These are phyloP conservation scores for Straminergon stramineum DNA, from an alignment of 225 moss, liverwort and hornwort genomes.

Conservation along the genomic window DNA sequence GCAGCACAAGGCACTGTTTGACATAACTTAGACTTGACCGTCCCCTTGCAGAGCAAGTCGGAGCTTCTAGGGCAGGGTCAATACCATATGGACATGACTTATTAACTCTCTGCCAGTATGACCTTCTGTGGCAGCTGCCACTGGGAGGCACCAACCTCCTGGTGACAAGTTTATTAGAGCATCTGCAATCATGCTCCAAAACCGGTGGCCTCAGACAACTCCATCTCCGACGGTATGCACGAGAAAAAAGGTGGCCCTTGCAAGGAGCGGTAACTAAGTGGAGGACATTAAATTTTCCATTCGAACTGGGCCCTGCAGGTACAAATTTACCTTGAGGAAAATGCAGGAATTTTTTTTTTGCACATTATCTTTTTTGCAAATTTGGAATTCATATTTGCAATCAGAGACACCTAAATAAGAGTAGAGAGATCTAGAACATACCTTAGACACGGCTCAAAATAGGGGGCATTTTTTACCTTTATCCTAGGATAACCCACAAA, in stretches of 20 bases:
- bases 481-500: too few relatives aligned
- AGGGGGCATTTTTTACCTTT: too few relatives aligned
- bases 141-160: background rate
- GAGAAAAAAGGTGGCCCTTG: background rate
- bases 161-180: background rate
- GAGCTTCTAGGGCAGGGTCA: background rate
- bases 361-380: too few relatives aligned
- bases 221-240: accelerated
- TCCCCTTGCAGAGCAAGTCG: background rate
- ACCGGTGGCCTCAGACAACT: background rate
- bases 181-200: background rate
- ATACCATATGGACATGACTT: background rate
- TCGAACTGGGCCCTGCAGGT: too few relatives aligned
- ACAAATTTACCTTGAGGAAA: too few relatives aligned
- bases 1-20: background rate
- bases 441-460: too few relatives aligned
- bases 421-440: too few relatives aligned
- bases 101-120: background rate
- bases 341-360: too few relatives aligned
- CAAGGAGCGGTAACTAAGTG: background rate
- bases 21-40: background rate
- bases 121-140: background rate
- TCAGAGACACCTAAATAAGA: too few relatives aligned
- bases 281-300: too few relatives aligned
- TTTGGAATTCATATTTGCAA: too few relatives aligned